Conservation (phyloP, 179 eudicot species). For the Drosera spatulata region DNA sequence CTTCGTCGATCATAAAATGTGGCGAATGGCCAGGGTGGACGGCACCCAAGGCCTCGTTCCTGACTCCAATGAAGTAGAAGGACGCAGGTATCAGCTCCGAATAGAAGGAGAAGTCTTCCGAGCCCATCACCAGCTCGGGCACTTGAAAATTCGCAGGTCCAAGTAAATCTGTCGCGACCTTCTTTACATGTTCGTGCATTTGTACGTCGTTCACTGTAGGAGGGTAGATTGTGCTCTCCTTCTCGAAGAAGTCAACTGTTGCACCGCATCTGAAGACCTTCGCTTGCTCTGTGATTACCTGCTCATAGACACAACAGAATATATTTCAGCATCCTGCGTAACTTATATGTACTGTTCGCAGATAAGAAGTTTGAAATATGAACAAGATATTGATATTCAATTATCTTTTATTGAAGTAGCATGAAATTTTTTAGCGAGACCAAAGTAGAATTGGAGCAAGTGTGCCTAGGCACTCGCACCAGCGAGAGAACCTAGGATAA, state of each 20-base stretch:
- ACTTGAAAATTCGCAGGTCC: conserved; percentile 34
- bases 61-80: conserved; percentile 55
- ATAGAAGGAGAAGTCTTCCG: conserved; percentile 84
- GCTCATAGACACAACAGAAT: too few relatives aligned
- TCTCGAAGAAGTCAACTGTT: conserved; percentile 52
- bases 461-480: too few relatives aligned
- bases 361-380: too few relatives aligned
- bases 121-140: conserved; percentile 55
- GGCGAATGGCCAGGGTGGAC: conserved; percentile 63
- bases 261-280: conserved; percentile 53
- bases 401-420: too few relatives aligned
- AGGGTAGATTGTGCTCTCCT: conserved; percentile 48
- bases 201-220: conserved; percentile 52
- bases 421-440: not conserved
- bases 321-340: too few relatives aligned
- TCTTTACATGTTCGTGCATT: conserved; percentile 53
- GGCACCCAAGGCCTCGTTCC: conserved; percentile 49
- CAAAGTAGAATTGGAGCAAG: not conserved
- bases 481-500: too few relatives aligned
- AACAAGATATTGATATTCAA: too few relatives aligned
- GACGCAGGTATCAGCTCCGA: conserved; percentile 51
- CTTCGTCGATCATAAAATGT: conserved; percentile 63
- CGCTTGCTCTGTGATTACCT: conserved; percentile 64
- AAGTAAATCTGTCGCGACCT: conserved; percentile 34
- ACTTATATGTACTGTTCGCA: too few relatives aligned